These are phyloP conservation scores for Macadamia tetraphylla DNA, from an alignment of 164 flowering plant genomes.

Conservation along the genomic window DNA sequence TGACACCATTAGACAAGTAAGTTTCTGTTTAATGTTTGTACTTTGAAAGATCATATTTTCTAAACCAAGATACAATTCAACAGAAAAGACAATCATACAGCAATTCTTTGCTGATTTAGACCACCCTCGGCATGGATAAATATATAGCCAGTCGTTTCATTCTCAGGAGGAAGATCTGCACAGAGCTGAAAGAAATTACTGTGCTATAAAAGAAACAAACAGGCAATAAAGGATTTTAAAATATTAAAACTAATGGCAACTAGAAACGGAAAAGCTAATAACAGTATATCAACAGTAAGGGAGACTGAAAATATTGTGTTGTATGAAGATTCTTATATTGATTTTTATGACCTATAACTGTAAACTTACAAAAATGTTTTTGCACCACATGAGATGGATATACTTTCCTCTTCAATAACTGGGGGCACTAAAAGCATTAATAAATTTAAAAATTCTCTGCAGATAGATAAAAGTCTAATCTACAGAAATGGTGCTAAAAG, in stretches of 20 bases:
- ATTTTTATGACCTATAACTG: background rate
- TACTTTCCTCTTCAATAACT: background rate
- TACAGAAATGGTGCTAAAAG: too few species aligned
- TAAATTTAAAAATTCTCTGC: too few species aligned
- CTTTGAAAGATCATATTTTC: background rate
- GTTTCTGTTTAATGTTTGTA: background rate
- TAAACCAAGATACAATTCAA: background rate
- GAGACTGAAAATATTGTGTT: too few species aligned
- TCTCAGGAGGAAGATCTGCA: conserved; percentile 84
- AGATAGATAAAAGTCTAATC: too few species aligned
- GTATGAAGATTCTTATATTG: background rate
- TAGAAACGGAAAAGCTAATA: too few species aligned
- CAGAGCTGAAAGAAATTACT: conserved; percentile 7
- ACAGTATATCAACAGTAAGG: background rate
- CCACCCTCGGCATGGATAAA: conserved; percentile 99
- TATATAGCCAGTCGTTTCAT: conserved; percentile 91
- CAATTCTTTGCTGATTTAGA: conserved; percentile 95
- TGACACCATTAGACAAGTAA: background rate
- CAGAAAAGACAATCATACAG: conserved; percentile 48
- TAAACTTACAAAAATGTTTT: background rate
- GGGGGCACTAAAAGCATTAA: too few species aligned
- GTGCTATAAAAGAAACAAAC: background rate
- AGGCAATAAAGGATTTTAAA: background rate
- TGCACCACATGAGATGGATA: background rate
- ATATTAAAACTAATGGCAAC: background rate